These are phyloP conservation scores for Podila minutissima DNA, from an alignment of 192 early-diverging fungal genomes.

Conservation along the genomic window DNA sequence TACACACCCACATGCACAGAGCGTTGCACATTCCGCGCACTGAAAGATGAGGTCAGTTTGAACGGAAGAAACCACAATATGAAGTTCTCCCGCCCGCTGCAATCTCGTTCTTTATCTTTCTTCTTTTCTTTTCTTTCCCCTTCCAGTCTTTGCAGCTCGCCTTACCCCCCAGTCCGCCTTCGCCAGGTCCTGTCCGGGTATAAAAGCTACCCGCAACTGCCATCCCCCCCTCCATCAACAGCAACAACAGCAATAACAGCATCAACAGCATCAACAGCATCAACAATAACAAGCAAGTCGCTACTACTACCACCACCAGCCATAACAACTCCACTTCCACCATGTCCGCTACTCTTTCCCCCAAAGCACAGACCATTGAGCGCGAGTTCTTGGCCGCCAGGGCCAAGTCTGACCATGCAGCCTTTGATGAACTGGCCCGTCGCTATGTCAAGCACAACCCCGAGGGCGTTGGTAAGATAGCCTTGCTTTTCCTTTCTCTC, in stretches of 20 bases:
- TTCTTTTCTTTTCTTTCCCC: background rate
- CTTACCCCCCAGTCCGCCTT: background rate
- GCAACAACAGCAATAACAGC: background rate
- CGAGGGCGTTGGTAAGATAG: slow-evolving; percentile 59
- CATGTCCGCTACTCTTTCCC: slow-evolving; percentile 40
- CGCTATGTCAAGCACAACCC: slow-evolving; percentile 66
- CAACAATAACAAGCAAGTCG: too few species aligned
- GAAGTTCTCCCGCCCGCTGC: too few species aligned
- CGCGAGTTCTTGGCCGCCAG: slow-evolving; percentile 56
- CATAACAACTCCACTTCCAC: background rate
- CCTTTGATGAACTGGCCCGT: slow-evolving; percentile 60
- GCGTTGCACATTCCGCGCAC: too few species aligned
- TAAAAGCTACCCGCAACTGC: background rate
- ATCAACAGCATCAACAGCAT: background rate
- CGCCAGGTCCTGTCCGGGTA: background rate
- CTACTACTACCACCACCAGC: background rate
- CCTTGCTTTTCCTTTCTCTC: background rate
- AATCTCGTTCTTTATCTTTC: background rate
- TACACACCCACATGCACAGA: too few species aligned
- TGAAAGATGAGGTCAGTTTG: too few species aligned
- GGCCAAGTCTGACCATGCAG: slow-evolving; percentile 56
- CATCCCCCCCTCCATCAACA: background rate
- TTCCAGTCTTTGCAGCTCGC: background rate
- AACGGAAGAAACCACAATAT: too few species aligned
- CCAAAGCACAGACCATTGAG: slow-evolving; percentile 55